Evolutionary conservation across 495 filamentous ascomycete genomes (phyloP), one percentile per base, ranked within the genome.

Genomic region (Aspergillus haitiensis): DNA sequence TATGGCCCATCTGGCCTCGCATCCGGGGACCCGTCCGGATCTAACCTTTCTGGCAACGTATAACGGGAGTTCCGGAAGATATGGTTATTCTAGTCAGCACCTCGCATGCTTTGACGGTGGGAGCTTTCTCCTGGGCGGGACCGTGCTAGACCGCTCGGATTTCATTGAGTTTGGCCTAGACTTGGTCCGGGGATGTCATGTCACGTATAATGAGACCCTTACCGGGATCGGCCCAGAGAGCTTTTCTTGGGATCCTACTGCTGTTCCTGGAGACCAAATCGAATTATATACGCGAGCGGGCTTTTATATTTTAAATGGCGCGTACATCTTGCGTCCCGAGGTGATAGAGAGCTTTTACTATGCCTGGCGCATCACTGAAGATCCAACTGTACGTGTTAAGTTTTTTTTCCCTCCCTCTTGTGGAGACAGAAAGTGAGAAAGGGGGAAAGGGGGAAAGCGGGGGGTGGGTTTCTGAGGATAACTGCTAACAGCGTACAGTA

Each of bases 271-370:
- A 0, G 52, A 74, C 45, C 79, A 88, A 65, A 52, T 70, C 4
- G 73, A 61, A 0, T 88, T 95, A 61, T 94, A 87, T 70, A 61
- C 80, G 11, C 55, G 70, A 10, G 75, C 84, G 8, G 92, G 92
- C 1, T 96, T 90, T 78, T 96, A 87, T 70, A 86, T 92, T 70
- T 80, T 67, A n/a, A 76, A 72, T 31, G 69, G 70, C 0, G 52
- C 64, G 13, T 97, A 96, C 67, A 76, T 87, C 1, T 80, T 97
- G 39, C 82, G 92, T 0, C 92, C 92, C 2, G 92, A 97, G 69
- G 90, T 92, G 2, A 81, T 96, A 16, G 92, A 97, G 73, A 89
- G 86, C 61, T 88, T 87, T 71, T 97, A 96, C 80, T 93, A 97
- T 66, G 91, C 90, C 0, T 94, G 89, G 71, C 82, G 89, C 13